Percentiles rank a stretch among this genome's conserved stretches.
Evolutionary conservation across 2,329 filamentous ascomycete genomes (phyloP).

Genomic region (Dothideomycetidae sp.): DNA sequence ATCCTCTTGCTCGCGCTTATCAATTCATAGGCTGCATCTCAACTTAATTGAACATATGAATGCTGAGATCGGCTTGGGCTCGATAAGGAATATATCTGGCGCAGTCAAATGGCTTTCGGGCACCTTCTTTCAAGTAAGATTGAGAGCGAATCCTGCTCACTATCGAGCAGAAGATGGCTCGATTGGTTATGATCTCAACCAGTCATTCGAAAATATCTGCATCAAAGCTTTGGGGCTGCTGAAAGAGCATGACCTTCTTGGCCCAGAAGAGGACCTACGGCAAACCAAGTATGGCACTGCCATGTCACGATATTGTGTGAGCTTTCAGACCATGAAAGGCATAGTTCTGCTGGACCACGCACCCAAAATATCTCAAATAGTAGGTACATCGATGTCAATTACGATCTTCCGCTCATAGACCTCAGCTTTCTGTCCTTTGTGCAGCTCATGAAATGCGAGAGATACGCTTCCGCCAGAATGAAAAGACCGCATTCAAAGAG

Average conservation of each 20-base stretch:
- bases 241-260: constrained; percentile 39
- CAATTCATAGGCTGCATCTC: constrained; percentile 46
- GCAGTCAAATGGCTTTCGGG: constrained; percentile 62
- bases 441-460: constrained; percentile 60
- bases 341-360: constrained; percentile 49
- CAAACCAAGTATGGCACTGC: constrained; percentile 61
- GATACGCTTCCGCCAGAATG: constrained; percentile 53
- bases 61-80: constrained; percentile 65
- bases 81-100: constrained; percentile 47
- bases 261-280: constrained; percentile 31
- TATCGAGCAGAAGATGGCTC: constrained; percentile 50
- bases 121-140: constrained; percentile 64
- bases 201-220: constrained; percentile 56
- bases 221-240: constrained; percentile 53
- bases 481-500: constrained; percentile 55
- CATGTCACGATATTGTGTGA: constrained; percentile 73
- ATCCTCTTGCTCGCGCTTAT: background rate
- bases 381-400: constrained; percentile 29
- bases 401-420: background rate
- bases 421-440: constrained; percentile 49
- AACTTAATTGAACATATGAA: constrained; percentile 76
- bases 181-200: constrained; percentile 40
- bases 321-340: constrained; percentile 63
- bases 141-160: constrained; percentile 54
- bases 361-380: constrained; percentile 52